Conservation (phyloP, 768 basidiomycete genomes). For the Pleurotus sapidus region DNA sequence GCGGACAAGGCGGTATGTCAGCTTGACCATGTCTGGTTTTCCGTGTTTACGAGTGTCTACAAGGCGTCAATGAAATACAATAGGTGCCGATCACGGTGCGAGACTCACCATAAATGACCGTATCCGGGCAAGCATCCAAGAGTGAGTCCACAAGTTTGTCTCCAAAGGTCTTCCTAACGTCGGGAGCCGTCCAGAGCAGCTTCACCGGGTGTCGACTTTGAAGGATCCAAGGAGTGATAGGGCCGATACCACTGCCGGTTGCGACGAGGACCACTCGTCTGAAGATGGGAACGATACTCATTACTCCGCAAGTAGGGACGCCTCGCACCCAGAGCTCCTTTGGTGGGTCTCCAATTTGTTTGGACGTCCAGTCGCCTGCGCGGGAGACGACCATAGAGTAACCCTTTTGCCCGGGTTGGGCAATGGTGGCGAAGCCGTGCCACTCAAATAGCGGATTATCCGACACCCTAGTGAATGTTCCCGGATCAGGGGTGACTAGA, state of each 20-base stretch:
- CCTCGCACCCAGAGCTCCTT: slow-evolving; percentile 54
- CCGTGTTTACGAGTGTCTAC: slow-evolving; percentile 34
- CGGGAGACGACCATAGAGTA: slow-evolving; percentile 54
- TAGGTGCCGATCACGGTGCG: not conserved
- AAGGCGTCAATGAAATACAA: not conserved
- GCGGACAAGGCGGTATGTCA: slow-evolving; percentile 33
- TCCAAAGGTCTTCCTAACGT: slow-evolving; percentile 38
- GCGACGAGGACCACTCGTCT: slow-evolving; percentile 49
- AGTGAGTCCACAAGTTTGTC: slow-evolving; percentile 36
- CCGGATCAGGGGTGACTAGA: slow-evolving; percentile 13
- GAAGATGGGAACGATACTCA: slow-evolving; percentile 48
- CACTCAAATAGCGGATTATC: slow-evolving; percentile 42
- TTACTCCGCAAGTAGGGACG: slow-evolving; percentile 45
- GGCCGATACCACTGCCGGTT: slow-evolving; percentile 53
- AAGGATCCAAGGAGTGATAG: slow-evolving; percentile 34
- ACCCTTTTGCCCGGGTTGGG: slow-evolving; percentile 32
- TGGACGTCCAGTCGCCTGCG: slow-evolving; percentile 56
- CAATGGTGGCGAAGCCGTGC: slow-evolving; percentile 47
- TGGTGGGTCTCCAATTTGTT: slow-evolving; percentile 46
- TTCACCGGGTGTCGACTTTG: slow-evolving; percentile 31
- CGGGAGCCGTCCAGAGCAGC: slow-evolving; percentile 39
- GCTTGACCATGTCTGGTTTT: slow-evolving; percentile 36
- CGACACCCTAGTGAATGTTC: slow-evolving; percentile 20
- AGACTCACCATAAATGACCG: slow-evolving; percentile 28
- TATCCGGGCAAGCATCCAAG: slow-evolving; percentile 33